Evolutionary conservation across 495 filamentous ascomycete species (phyloP).

Genomic region (Amorphotheca resinae): DNA sequence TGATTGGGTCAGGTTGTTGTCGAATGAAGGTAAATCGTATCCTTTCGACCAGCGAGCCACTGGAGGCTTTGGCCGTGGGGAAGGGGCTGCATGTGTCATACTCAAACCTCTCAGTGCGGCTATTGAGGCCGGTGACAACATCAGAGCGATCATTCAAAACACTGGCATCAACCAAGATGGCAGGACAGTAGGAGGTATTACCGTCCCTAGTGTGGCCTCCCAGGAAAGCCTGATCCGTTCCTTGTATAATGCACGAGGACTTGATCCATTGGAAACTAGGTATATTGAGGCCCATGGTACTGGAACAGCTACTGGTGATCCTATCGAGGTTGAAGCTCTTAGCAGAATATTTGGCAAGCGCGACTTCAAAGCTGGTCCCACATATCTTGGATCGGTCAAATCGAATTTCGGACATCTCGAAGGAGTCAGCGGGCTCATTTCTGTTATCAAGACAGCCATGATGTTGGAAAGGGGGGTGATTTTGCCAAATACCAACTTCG

Average conservation of each 20-base stretch:
- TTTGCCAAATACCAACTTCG: conserved; percentile 38
- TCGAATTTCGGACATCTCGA: conserved; percentile 52
- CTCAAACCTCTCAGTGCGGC: conserved; percentile 50
- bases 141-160: conserved; percentile 47
- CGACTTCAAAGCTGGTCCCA: conserved; percentile 37
- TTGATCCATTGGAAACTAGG: conserved; percentile 33
- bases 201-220: conserved; percentile 41
- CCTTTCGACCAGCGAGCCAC: conserved; percentile 50
- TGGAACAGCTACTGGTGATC: conserved; percentile 49
- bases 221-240: conserved; percentile 43
- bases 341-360: conserved; percentile 27
- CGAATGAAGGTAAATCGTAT: conserved; percentile 35
- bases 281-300: conserved; percentile 44
- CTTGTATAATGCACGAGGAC: conserved; percentile 34
- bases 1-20: conserved; percentile 14
- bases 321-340: conserved; percentile 47
- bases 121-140: conserved; percentile 39
- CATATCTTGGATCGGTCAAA: conserved; percentile 43
- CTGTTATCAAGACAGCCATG: conserved; percentile 45
- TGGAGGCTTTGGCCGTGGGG: conserved; percentile 54
- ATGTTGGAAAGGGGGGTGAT: conserved; percentile 44
- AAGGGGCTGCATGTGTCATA: conserved; percentile 45
- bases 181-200: conserved; percentile 44
- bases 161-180: conserved; percentile 53
- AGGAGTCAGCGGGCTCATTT: conserved; percentile 40